Evolutionary conservation across 495 filamentous ascomycete genomes (phyloP), one percentile per base, ranked within the genome.

Genomic region (Staphylotrichum longicolle): DNA sequence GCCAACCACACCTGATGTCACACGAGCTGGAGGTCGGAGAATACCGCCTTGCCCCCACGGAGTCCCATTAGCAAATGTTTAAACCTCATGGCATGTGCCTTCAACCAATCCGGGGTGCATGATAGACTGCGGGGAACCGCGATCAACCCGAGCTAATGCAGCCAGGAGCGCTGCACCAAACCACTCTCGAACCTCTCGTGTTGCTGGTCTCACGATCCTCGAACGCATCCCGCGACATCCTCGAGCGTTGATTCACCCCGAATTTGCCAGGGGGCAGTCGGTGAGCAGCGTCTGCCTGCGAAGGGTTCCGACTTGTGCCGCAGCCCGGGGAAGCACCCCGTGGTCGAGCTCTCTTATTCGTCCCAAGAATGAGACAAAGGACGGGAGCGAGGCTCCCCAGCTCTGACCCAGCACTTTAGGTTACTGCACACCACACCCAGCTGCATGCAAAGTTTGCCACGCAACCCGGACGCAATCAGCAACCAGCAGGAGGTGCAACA

Each of bases 41-140:
- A 37, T 39, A 11, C 51, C 54, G 32, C 50, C 40, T 7, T 12
- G 3, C 59, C 69, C 67, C 70, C 68, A 70, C 59, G 60, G 12
- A 57, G 50, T 14, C 14, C 14, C 34, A 32, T 72, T 72, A 72
- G 63, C 68, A 67, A 70, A 72, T 72, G 44, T 39, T 42, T 49
- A 72, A 65, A 72, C 64, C 66, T 72, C 59, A 72, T 63, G 39
- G 30, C 54, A 59, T 65, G 34, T 49, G 20, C 42, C 39, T 30
- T 30, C 61, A 51, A 33, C 54, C 54, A 62, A 66, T 60, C 62
- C 48, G 20, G 35, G 49, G 35, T 39, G 37, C 34, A 45, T 58
- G 54, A 67, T 61, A 58, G 39, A 41, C 47, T 65, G 68, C 63
- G 68, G 68, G 68, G 68, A 65, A 68, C 7, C 8, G 46, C 20